Conservation (phyloP, 2,329 filamentous ascomycete genomes). For the Monosporascus sp. region DNA sequence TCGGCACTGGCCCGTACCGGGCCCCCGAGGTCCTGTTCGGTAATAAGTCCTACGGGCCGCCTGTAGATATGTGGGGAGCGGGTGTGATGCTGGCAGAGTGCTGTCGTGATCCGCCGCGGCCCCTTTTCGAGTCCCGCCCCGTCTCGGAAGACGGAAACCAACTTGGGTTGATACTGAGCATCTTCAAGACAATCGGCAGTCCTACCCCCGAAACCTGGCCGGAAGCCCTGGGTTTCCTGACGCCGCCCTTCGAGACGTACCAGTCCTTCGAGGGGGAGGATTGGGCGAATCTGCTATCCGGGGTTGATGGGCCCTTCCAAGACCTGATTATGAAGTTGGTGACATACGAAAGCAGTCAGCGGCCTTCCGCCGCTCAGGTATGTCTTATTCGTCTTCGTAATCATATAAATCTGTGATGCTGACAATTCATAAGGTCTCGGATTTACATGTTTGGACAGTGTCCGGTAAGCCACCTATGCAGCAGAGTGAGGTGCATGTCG, state of each 20-base stretch:
- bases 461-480: not conserved
- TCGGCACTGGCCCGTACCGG: conserved; percentile 88
- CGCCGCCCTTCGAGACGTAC: conserved; percentile 89
- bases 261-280: conserved; percentile 60
- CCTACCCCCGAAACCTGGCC: conserved; percentile 80
- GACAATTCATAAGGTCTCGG: conserved; percentile 8
- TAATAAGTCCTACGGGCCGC: conserved; percentile 62
- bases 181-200: conserved; percentile 87
- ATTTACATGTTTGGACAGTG: conserved; percentile 10
- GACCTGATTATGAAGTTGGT: conserved; percentile 66
- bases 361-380: conserved; percentile 62
- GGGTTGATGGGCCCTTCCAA: conserved; percentile 50
- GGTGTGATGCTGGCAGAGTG: conserved; percentile 81
- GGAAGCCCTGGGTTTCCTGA: conserved; percentile 60
- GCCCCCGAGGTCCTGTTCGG: conserved; percentile 89
- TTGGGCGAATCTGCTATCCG: conserved; percentile 68
- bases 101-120: conserved; percentile 46
- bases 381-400: not conserved
- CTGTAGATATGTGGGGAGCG: conserved; percentile 84
- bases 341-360: conserved; percentile 62
- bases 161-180: conserved; percentile 81
- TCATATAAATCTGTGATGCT: not conserved
- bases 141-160: conserved; percentile 80
- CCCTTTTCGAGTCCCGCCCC: conserved; percentile 75
- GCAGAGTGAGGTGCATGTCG: not conserved